Evolutionary conservation across 2,329 filamentous ascomycete species (phyloP).

Genomic region (Bipolaris bicolor): DNA sequence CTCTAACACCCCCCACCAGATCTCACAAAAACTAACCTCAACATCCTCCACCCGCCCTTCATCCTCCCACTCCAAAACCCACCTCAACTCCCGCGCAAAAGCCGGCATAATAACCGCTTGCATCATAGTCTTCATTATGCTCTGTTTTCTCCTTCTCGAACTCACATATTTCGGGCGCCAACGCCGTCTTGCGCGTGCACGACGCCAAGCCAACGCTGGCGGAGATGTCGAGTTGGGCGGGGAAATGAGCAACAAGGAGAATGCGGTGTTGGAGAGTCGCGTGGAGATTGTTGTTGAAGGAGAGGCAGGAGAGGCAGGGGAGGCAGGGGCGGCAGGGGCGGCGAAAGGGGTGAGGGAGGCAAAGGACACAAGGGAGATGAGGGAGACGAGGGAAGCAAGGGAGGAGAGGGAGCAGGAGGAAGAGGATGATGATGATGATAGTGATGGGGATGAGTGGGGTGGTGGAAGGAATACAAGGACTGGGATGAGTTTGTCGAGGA

Average conservation of each 20-base stretch:
- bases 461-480: slow-evolving; percentile 13
- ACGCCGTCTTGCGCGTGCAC: slow-evolving; percentile 24
- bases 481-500: slow-evolving; percentile 19
- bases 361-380: slow-evolving; percentile 22
- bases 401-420: slow-evolving; percentile 12
- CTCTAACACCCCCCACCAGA: not conserved
- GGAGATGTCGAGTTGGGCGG: not conserved
- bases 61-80: not conserved
- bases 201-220: slow-evolving; percentile 29
- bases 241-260: slow-evolving; percentile 27
- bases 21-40: not conserved
- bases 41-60: slow-evolving; percentile 1
- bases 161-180: slow-evolving; percentile 25
- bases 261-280: slow-evolving; percentile 34
- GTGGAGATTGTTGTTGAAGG: slow-evolving; percentile 32
- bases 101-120: slow-evolving; percentile 15
- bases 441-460: slow-evolving; percentile 19
- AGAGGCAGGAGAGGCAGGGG: slow-evolving; percentile 7
- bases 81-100: slow-evolving; percentile 12
- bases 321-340: too few relatives aligned
- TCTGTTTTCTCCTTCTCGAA: slow-evolving; percentile 18
- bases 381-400: slow-evolving; percentile 16
- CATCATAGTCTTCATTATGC: slow-evolving; percentile 10
- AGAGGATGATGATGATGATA: slow-evolving; percentile 4
- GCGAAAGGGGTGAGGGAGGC: too few relatives aligned